Base-by-base conservation (phyloP, 495 filamentous ascomycete species). In the Penicillium verhagenii region DNA sequence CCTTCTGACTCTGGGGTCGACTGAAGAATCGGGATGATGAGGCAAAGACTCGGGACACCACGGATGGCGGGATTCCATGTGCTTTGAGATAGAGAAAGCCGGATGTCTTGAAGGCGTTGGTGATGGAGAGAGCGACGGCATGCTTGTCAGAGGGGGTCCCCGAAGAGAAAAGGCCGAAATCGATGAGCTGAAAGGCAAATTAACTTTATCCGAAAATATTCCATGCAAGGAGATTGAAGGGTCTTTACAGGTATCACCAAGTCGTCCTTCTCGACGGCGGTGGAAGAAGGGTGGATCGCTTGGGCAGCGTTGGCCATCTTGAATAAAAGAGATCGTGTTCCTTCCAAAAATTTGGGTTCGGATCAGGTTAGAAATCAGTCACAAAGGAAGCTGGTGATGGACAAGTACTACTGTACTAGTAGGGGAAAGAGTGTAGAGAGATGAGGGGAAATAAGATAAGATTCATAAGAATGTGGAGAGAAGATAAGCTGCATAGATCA, bases 51-150 rank as follows among this genome's bases (percentile, higher is more conserved):
- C 69, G 65, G 29, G 75, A 64, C 13, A 88, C 64, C n/a, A 79
- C 77, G 14, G 79, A 72, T 10, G 81, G 68, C 0, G 87, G 77
- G 51, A 97, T 88, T 16, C 76, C 73, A 62, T 90, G 87, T 64
- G 92, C 84, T 47, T 84, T 88, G 39, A 97, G 82, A 70, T 97
- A 97, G 64, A 96, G 81, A 72, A 97, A 97, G 28, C 93, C 93
- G 4, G 90, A 89, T 8, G 79, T 85, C 52, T 88, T 87, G 73
- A 97, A 96, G 18, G 90, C 92, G 20, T 82, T 61, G 21, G 92
- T 82, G 54, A 97, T 84, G 33, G 86, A 79, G 24, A 82, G 65
- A 2, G 91, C 92, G 6, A 88, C 85, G 42, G 80, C 63, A 50
- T 79, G 74, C 56, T 87, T 89, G 40, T 87, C 76, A 28, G 81